A percentile compares a stretch with the other conserved stretches of the same genome.
These are phyloP conservation scores for Clavispora asparagi DNA, from an alignment of 805 yeast species.

Conservation along the genomic window DNA sequence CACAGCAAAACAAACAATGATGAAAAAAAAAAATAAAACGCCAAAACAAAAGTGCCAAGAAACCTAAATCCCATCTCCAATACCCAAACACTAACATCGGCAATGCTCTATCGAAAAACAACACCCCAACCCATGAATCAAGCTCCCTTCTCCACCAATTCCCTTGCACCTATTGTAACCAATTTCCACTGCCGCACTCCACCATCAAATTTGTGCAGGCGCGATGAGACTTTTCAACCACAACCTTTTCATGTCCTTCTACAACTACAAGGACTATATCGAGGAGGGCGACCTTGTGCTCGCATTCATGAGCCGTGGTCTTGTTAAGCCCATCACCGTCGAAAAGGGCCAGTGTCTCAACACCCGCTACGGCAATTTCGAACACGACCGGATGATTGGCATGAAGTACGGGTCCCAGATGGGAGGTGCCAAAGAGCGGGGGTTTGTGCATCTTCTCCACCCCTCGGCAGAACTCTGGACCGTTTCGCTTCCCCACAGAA, in stretches of 20 bases:
- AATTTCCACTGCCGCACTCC: neutral
- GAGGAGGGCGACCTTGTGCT: slow-evolving; percentile 85
- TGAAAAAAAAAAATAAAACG: no score
- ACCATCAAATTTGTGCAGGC: neutral
- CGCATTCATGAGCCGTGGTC: slow-evolving; percentile 77
- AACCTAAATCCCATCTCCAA: no score
- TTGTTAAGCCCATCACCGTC: slow-evolving; percentile 69
- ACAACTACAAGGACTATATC: slow-evolving; percentile 57
- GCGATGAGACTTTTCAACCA: slow-evolving; percentile 3
- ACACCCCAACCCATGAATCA: no score
- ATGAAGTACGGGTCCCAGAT: slow-evolving; percentile 80
- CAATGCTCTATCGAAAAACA: no score
- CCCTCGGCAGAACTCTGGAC: slow-evolving; percentile 98
- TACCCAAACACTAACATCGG: no score
- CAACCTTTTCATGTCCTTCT: slow-evolving; percentile 41
- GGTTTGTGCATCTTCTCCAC: slow-evolving; percentile 80
- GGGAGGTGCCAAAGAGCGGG: slow-evolving; percentile 66
- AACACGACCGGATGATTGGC: slow-evolving; percentile 81
- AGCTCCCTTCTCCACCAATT: no score
- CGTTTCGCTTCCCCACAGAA: slow-evolving; percentile 90
- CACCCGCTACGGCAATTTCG: slow-evolving; percentile 86
- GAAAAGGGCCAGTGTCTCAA: slow-evolving; percentile 58
- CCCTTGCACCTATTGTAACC: no score
- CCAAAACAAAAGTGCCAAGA: no score
- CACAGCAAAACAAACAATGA: no score